Conservation (phyloP, 139 green algal species). For the Coccomyxa sp. region DNA sequence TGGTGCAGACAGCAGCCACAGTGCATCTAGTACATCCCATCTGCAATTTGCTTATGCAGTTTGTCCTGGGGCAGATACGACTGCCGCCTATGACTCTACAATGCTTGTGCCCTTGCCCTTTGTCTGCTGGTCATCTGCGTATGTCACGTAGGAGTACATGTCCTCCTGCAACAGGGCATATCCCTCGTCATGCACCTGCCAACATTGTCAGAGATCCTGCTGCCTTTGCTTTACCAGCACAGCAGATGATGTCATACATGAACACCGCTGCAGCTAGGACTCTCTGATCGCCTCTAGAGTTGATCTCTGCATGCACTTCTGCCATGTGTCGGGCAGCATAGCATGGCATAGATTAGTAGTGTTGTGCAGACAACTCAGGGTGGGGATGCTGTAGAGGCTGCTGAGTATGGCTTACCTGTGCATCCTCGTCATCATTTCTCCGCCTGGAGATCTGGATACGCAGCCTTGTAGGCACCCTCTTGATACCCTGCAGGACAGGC, state of each 20-base stretch:
- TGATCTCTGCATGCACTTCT: not conserved
- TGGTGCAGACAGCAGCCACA: too few relatives aligned
- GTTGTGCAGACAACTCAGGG: too few relatives aligned
- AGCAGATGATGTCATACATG: not conserved
- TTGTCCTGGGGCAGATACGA: too few relatives aligned
- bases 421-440: slow-evolving; percentile 98
- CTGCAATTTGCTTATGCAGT: too few relatives aligned
- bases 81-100: too few relatives aligned
- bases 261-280: not conserved
- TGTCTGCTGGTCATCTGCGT: slow-evolving; percentile 85
- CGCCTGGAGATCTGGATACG: slow-evolving; percentile 87
- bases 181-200: too few relatives aligned
- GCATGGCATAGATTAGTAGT: too few relatives aligned
- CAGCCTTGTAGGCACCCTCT: slow-evolving; percentile 86
- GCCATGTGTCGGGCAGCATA: too few relatives aligned
- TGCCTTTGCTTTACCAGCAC: too few relatives aligned
- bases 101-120: slow-evolving; percentile 82
- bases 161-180: slow-evolving; percentile 89
- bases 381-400: not conserved
- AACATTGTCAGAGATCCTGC: not conserved
- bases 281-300: not conserved
- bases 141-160: slow-evolving; percentile 97
- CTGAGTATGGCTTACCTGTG: slow-evolving; percentile 66
- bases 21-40: too few relatives aligned
- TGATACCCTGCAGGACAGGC: slow-evolving; percentile 68